Conservation (phyloP, 1,139 yeast species). For the Taphrina confusa region DNA sequence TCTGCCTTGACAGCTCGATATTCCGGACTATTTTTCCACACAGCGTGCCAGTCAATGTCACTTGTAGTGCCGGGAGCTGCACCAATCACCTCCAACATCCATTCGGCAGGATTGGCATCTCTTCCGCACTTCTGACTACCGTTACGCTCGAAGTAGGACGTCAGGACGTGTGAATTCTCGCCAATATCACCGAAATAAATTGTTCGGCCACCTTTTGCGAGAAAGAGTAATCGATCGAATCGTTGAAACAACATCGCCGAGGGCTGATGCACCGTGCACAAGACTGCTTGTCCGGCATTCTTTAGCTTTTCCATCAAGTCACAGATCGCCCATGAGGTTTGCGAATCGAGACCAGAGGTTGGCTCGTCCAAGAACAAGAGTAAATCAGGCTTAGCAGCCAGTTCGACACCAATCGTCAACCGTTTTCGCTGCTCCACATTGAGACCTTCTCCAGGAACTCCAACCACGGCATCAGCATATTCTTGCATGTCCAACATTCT, state of each 20-base stretch:
- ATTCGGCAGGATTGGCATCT: constrained; percentile 76
- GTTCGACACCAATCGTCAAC: constrained; percentile 79
- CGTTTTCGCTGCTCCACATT: constrained; percentile 87
- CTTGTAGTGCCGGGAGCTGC: constrained; percentile 79
- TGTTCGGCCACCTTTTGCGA: constrained; percentile 74
- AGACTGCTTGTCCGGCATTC: constrained; percentile 75
- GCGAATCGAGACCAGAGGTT: constrained; percentile 89
- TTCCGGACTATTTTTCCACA: constrained; percentile 65
- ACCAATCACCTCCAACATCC: constrained; percentile 79
- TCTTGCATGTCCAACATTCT: constrained; percentile 67
- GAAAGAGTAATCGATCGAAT: constrained; percentile 71
- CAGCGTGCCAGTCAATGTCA: constrained; percentile 62
- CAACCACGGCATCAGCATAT: constrained; percentile 80
- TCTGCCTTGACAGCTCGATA: constrained; percentile 49
- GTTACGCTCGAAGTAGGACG: constrained; percentile 66
- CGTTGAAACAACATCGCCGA: constrained; percentile 74
- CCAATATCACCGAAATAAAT: constrained; percentile 83
- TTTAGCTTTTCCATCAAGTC: constrained; percentile 74
- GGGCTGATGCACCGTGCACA: constrained; percentile 84
- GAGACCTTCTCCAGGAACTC: constrained; percentile 69
- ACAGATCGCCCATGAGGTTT: constrained; percentile 86
- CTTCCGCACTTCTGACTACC: constrained; percentile 69
- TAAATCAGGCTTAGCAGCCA: constrained; percentile 83
- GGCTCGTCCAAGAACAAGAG: constrained; percentile 86
- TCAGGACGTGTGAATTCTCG: constrained; percentile 59